Evolutionary conservation across 495 filamentous ascomycete genomes (phyloP).

Genomic region (Daldinia vernicosa): DNA sequence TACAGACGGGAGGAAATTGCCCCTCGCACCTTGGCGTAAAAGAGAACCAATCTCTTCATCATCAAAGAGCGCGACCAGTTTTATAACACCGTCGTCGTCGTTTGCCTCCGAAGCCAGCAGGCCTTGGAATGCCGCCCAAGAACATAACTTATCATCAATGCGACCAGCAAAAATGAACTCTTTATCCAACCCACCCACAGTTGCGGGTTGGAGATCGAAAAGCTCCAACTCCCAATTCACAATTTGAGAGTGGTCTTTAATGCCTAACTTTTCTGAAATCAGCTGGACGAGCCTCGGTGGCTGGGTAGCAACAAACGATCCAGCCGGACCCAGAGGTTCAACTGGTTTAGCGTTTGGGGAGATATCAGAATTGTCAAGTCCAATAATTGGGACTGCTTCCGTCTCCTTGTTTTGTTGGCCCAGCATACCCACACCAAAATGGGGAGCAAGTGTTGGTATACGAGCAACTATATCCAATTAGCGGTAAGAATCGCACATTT

Average conservation of each 20-base stretch:
- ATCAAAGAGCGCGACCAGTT: conserved; percentile 90
- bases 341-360: conserved; percentile 44
- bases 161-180: conserved; percentile 95
- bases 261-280: conserved; percentile 76
- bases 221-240: conserved; percentile 98
- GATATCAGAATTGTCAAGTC: conserved; percentile 78
- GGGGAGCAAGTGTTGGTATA: conserved; percentile 91
- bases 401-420: conserved; percentile 90
- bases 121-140: conserved; percentile 87
- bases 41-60: conserved; percentile 94
- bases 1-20: conserved; percentile 83
- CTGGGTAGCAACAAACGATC: conserved; percentile 80
- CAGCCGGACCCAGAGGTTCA: conserved; percentile 54
- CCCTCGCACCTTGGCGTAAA: conserved; percentile 86
- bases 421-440: conserved; percentile 83
- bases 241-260: conserved; percentile 75
- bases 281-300: conserved; percentile 83
- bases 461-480: conserved; percentile 69
- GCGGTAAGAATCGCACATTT: conserved; percentile 3
- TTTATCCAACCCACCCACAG: conserved; percentile 84
- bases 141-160: conserved; percentile 97
- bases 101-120: conserved; percentile 70
- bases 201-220: conserved; percentile 87
- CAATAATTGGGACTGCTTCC: conserved; percentile 92
- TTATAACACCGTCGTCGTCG: conserved; percentile 68